Percentiles rank a stretch among this genome's conserved stretches.
Evolutionary conservation across 139 green algal species (phyloP).

Genomic region (Chlorella vulgaris): DNA sequence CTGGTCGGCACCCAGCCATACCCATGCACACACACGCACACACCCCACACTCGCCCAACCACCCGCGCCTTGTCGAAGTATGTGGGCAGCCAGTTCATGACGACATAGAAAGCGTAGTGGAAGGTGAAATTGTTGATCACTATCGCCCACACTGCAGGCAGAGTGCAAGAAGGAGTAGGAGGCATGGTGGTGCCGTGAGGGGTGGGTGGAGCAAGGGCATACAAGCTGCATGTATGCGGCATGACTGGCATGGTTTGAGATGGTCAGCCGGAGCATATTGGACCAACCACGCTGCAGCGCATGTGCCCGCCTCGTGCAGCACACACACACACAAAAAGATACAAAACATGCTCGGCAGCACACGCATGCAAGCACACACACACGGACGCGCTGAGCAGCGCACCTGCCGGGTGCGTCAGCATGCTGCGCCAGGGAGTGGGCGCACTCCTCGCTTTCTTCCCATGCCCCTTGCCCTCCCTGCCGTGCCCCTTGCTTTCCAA

Average conservation of each 20-base stretch:
- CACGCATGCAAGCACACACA: background rate
- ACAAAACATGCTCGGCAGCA: no score
- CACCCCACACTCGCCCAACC: no score
- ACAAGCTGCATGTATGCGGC: background rate
- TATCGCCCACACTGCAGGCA: conserved; percentile 93
- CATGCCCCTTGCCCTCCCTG: conserved; percentile 6
- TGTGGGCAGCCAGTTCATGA: conserved; percentile 99
- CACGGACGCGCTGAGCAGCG: background rate
- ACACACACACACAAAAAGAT: no score
- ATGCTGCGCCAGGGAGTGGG: conserved; percentile 73
- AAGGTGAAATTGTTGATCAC: conserved; percentile 98
- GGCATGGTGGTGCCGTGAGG: background rate
- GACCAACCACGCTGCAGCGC: no score
- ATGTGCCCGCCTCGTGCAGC: no score
- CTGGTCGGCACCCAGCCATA: background rate
- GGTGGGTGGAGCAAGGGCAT: background rate
- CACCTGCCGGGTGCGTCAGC: conserved; percentile 60
- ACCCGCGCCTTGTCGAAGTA: conserved; percentile 96
- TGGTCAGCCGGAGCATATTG: no score
- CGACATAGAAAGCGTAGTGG: conserved; percentile 97
- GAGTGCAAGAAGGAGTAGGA: conserved; percentile 44
- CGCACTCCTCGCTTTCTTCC: conserved; percentile 49
- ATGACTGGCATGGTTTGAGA: background rate
- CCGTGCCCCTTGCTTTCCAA: background rate
- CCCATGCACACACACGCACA: no score